These are phyloP conservation scores for Geranomyces michiganensis DNA, from an alignment of 192 early-diverging fungal species.

Conservation along the genomic window DNA sequence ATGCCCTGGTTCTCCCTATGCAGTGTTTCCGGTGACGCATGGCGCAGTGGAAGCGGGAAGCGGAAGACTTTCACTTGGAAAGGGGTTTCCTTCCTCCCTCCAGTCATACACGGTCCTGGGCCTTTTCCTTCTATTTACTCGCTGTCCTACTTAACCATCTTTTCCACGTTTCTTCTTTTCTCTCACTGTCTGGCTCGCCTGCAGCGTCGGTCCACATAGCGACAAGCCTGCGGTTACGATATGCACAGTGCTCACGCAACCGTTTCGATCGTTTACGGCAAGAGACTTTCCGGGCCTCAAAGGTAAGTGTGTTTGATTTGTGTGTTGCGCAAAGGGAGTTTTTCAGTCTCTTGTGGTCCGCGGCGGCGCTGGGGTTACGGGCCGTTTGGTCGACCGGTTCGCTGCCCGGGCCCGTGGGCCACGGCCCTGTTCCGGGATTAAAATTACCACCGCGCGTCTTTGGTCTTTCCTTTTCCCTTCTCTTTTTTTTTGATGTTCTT, in stretches of 20 bases:
- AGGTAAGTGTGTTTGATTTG: slow-evolving; percentile 25
- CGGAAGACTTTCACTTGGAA: too few species aligned
- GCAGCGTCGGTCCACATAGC: background rate
- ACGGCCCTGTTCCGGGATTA: too few species aligned
- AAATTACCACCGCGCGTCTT: too few species aligned
- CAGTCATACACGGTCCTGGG: background rate
- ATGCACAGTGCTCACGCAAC: slow-evolving; percentile 13
- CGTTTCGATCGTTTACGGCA: slow-evolving; percentile 12
- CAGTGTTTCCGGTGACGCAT: too few species aligned
- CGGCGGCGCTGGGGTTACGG: background rate
- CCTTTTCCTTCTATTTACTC: background rate
- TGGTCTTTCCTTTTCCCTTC: too few species aligned
- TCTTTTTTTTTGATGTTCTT: background rate
- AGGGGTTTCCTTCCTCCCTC: too few species aligned
- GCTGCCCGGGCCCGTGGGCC: too few species aligned
- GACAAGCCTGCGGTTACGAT: slow-evolving; percentile 11
- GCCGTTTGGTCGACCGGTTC: too few species aligned
- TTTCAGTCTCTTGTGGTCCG: background rate
- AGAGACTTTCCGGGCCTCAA: slow-evolving; percentile 30
- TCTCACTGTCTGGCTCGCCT: background rate
- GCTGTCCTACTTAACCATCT: background rate
- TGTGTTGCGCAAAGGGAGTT: background rate
- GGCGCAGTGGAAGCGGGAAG: too few species aligned
- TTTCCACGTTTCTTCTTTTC: background rate
- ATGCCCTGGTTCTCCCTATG: too few species aligned